Evolutionary conservation across 2,329 filamentous ascomycete species (phyloP), one percentile per base, ranked within the genome.

Genomic region (Colletotrichum australisinense): DNA sequence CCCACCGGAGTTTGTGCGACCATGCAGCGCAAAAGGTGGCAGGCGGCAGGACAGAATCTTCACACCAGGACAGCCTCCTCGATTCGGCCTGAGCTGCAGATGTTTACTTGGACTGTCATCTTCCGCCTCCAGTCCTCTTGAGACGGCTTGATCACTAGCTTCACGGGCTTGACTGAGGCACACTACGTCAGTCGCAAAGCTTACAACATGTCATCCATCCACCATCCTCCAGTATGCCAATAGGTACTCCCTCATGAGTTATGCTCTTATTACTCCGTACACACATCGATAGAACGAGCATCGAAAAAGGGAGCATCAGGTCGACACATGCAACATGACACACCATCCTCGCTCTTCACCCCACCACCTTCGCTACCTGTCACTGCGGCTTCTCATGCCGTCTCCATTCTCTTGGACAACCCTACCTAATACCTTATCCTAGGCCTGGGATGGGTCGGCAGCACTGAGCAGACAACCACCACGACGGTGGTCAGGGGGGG

Each of bases 291-390:
- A 30, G 6, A 9, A 57, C 26, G 11, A 42, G 14, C 30, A 59
- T 22, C 38, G 26, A 32, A 7, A 11, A 69, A 35, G 46, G 30
- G 35, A 53, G 32, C 30, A 66, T 24, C 53, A 24, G n/a, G 57
- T 30, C 53, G 53, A 42, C n/a, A 59, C 53, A 59, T 32, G 67
- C 62, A 67, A 38, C 65, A 68, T 69, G 69, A 69, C 65, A 72
- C 69, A 69, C n/a, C 58, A 56, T 70, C 42, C 32, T 70, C 55
- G 55, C 14, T 19, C 26, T 19, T 24, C 32, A 14, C 58, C 38
- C 55, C 71, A 66, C 60, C 67, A 38, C 58, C 56, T 49, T 42
- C 53, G 52, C 42, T 64, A 62, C 63, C 49, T 63, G 63, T 62
- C 69, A 63, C 38, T 30, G 64, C 58, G 58, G 65, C 38, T 63